phyloP scores from a whole-genome alignment of 176 grass and related monocot species.

The Oryza officinalis region DNA sequence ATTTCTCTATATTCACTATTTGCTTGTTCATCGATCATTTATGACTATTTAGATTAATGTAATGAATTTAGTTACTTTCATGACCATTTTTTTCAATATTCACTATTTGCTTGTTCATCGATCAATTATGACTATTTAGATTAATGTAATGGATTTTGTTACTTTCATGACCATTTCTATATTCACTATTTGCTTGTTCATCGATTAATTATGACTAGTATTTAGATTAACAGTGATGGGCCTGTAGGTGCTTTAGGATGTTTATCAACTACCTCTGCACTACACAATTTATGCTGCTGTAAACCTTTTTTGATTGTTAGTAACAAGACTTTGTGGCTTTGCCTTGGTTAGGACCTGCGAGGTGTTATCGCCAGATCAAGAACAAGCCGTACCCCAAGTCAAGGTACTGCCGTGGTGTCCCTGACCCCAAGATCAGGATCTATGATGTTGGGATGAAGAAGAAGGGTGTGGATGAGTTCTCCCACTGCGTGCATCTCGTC shows the following conservation, averaged over 20 bases:
- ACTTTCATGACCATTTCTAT: background rate
- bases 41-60: background rate
- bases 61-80: background rate
- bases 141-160: background rate
- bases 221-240: too few relatives aligned
- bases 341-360: slow-evolving; percentile 49
- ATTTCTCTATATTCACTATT: background rate
- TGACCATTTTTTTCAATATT: too few relatives aligned
- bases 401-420: slow-evolving; percentile 82
- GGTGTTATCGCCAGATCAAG: slow-evolving; percentile 85
- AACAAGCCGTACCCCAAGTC: slow-evolving; percentile 88
- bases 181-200: background rate
- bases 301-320: background rate
- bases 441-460: slow-evolving; percentile 88
- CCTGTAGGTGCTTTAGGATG: background rate
- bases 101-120: background rate
- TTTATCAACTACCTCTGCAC: background rate
- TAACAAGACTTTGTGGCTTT: background rate
- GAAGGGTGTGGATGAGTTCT: slow-evolving; percentile 69
- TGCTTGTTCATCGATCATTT: too few relatives aligned
- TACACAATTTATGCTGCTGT: too few relatives aligned
- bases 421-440: slow-evolving; percentile 81
- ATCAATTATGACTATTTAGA: too few relatives aligned
- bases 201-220: too few relatives aligned
- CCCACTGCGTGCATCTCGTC: slow-evolving; percentile 67